Base-by-base conservation (phyloP, 2,329 filamentous ascomycete species). In the Aureobasidium zeae region DNA sequence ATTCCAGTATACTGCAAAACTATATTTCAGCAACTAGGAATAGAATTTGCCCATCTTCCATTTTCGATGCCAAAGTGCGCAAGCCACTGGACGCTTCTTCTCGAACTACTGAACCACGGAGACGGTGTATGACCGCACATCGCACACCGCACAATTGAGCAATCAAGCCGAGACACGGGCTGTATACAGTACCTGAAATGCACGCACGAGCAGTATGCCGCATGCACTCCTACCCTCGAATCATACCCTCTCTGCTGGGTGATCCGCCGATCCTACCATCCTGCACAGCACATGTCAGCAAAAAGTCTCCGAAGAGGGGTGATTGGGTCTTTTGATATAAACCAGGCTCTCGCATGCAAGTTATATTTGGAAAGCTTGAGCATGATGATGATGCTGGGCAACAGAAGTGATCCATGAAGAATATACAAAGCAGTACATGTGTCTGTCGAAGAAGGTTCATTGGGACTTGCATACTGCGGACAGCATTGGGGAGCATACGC, bases 191-290 rank as follows among this genome's bases (percentile, higher is more conserved):
- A 13, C n/a, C n/a, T n/a, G n/a, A n/a, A n/a, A n/a, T n/a, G n/a
- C 28, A 41, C 24, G 37, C 37, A 41, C 37, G 28, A 41, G 19
- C 37, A 41, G 21, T n/a, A n/a, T n/a, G n/a, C n/a, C n/a, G 37
- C 37, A 41, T 39, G 37, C 9, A 28, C 28, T 41, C 15, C 13
- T 13, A 19, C 15, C 16, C 7, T 25, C 32, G 37, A 26, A 41
- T 26, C 28, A 41, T 17, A 41, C 28, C n/a, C n/a, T n/a, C 26
- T 32, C 28, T 41, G 37, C 28, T 25, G 37, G n/a, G 20, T 32
- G 37, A 41, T 41, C 37, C 28, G 28, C 32, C 37, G 37, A 41
- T 41, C 37, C 37, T 41, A 21, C 37, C 15, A 41, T 31, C 28
- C 20, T 25, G 29, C 28, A 32, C 24, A 19, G 30, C 22, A 30